Evolutionary conservation across 2,329 filamentous ascomycete species (phyloP), one percentile per base, ranked within the genome.

Genomic region (Sporothrix humicola): DNA sequence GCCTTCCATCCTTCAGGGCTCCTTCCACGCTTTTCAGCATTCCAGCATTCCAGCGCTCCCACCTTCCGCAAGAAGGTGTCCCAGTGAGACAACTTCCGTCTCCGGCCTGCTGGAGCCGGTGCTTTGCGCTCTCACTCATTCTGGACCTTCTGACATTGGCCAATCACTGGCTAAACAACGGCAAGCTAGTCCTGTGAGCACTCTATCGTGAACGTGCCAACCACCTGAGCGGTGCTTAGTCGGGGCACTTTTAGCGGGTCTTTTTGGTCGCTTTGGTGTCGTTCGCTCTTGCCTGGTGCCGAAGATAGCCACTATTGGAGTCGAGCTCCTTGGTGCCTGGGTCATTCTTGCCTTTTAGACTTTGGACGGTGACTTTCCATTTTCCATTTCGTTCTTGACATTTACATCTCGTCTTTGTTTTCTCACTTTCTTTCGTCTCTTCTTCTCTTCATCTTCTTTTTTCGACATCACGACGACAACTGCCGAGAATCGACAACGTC

Each of bases 101-200:
- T 63, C 61, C 20, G 61, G 42, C 61, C 23, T 7, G 56, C 26
- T 59, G 56, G 56, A 58, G 23, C 26, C 56, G 26, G 5, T 59
- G 26, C 12, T 56, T 56, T 12, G n/a, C 31, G 23, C 37, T 17
- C 6, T 13, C 59, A 46, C 26, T 6, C 58, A 17, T n/a, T 17
- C 48, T 52, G 9, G 9, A 3, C 20, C 9, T 20, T 46, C 44
- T 12, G 46, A 37, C 37, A 63, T 72, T 72, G 69, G 54, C 69
- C 69, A 70, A 70, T 70, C 31, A 37, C 68, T 37, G 68, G n/a
- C 50, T 3, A 12, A 13, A 26, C 17, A 70, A 56, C 20, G 37
- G 46, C 50, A n/a, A 70, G 48, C 52, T 44, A 56, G 50, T 15
- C 31, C 50, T 58, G 68, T 58, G 68, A 69, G 68, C 68, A 58